Base-by-base conservation (phyloP, 495 filamentous ascomycete species). In the Aspergillus panamensis region DNA sequence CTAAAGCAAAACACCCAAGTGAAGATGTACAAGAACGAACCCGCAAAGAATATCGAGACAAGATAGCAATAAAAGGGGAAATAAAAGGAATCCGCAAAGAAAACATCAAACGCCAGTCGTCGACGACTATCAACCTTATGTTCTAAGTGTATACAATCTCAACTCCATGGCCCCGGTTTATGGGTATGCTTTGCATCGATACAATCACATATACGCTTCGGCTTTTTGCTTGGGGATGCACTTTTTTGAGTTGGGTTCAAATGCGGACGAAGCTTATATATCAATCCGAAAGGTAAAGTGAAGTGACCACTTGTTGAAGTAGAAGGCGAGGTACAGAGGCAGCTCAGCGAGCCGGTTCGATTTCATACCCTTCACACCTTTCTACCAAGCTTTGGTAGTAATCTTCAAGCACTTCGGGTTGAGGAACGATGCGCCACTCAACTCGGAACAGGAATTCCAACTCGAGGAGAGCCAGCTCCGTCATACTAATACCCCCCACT, bases 401-500 rank as follows among this genome's bases (percentile, higher is more conserved):
- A 51, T 96, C 92, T 45, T 87, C 90, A 47, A 98, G 73, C 4
- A 94, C 86, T 68, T 97, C 95, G 6, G 93, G 91, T 61, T 93
- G 89, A 14, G 94, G 94, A 9, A 98, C 92, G 65, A 98, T 98
- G 55, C 87, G 87, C 94, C 94, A 98, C 57, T 96, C 89, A 29
- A 97, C 87, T 60, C 89, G 79, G 68, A 89, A 88, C 35, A 98
- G 70, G 65, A 98, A 96, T 60, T 98, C 94, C 45, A 98, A 74
- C 65, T 98, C 94, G n/a, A 98, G 80, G 60, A 97, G 74, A 25
- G 93, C 93, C 62, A 98, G 74, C 67, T 98, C 94, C 48, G 83
- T 83, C 48, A 96, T 75, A 60, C 86, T 91, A 17, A 98, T 90
- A 48, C 94, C 94, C 0, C 94, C 94, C 1, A 98, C 92, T 39